A percentile compares a stretch with the other conserved stretches of the same genome.
Conservation (phyloP, 2,329 filamentous ascomycete species). For the Colletotrichum orchidophilum region DNA sequence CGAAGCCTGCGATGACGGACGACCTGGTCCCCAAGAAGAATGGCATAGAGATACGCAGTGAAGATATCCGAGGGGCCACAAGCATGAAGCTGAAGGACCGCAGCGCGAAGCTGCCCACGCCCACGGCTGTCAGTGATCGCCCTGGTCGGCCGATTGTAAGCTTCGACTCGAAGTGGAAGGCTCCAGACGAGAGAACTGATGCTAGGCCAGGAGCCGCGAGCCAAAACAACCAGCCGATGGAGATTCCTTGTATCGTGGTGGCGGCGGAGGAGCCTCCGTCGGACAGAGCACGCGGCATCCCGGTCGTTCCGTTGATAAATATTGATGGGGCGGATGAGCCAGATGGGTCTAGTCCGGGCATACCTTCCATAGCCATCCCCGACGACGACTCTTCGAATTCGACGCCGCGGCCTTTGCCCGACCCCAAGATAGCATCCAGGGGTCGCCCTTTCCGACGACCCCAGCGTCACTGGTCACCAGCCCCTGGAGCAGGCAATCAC, state of each 20-base stretch:
- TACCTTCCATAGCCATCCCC: constrained; percentile 56
- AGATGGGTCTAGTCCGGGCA: background rate
- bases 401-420: constrained; percentile 56
- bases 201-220: constrained; percentile 58
- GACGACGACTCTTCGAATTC: constrained; percentile 42
- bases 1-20: constrained; percentile 40
- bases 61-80: constrained; percentile 90
- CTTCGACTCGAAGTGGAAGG: constrained; percentile 87
- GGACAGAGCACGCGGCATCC: constrained; percentile 39
- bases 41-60: constrained; percentile 82
- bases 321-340: constrained; percentile 45
- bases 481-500: constrained; percentile 44
- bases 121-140: constrained; percentile 89
- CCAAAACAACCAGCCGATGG: constrained; percentile 54
- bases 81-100: constrained; percentile 89
- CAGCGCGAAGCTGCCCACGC: constrained; percentile 86
- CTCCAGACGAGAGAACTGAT: constrained; percentile 76
- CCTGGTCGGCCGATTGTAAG: constrained; percentile 96
- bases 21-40: constrained; percentile 72
- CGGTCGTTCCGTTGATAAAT: constrained; percentile 54
- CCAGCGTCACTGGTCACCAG: constrained; percentile 69
- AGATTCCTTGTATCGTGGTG: constrained; percentile 65
- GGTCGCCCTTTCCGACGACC: constrained; percentile 51
- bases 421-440: constrained; percentile 46
- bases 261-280: constrained; percentile 54